Evolutionary conservation across 2,329 filamentous ascomycete species (phyloP).

Genomic region (Microcyclosporella mali): DNA sequence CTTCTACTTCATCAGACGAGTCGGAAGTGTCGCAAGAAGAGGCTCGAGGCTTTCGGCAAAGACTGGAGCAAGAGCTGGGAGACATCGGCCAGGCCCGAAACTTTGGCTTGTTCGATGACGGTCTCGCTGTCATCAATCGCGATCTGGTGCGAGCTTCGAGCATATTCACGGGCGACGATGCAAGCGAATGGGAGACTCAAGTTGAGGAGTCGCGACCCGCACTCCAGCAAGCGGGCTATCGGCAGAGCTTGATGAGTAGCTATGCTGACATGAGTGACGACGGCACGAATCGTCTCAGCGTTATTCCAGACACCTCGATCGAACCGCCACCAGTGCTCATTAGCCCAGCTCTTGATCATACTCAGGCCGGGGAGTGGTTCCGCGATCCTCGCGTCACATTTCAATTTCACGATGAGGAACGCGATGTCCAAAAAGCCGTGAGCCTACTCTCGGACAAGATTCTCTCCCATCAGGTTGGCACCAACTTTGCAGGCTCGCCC

Average conservation of each 20-base stretch:
- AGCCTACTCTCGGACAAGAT: background rate
- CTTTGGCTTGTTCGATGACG: too few species aligned
- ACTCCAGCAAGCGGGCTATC: constrained; percentile 1
- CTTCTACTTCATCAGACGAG: constrained; percentile 1
- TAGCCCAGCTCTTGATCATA: background rate
- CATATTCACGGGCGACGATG: background rate
- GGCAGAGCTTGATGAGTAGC: constrained; percentile 15
- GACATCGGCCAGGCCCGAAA: too few species aligned
- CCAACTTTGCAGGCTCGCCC: background rate
- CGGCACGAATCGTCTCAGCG: constrained; percentile 7
- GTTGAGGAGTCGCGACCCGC: constrained; percentile 9
- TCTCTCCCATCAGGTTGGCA: background rate
- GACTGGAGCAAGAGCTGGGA: background rate
- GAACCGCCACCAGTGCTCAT: background rate
- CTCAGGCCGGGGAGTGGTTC: background rate
- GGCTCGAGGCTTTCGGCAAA: background rate
- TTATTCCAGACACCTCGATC: background rate
- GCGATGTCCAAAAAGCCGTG: constrained; percentile 1
- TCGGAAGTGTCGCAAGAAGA: constrained; percentile 1
- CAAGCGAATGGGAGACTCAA: constrained; percentile 11
- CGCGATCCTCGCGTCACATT: background rate
- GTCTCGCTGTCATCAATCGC: background rate
- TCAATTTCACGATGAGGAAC: background rate
- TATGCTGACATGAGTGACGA: constrained; percentile 23
- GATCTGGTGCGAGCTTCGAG: background rate